Percentiles rank a stretch among this genome's conserved stretches.
These are phyloP conservation scores for Pseudogymnoascus sp. DNA, from an alignment of 2,329 filamentous ascomycete species.

Conservation along the genomic window DNA sequence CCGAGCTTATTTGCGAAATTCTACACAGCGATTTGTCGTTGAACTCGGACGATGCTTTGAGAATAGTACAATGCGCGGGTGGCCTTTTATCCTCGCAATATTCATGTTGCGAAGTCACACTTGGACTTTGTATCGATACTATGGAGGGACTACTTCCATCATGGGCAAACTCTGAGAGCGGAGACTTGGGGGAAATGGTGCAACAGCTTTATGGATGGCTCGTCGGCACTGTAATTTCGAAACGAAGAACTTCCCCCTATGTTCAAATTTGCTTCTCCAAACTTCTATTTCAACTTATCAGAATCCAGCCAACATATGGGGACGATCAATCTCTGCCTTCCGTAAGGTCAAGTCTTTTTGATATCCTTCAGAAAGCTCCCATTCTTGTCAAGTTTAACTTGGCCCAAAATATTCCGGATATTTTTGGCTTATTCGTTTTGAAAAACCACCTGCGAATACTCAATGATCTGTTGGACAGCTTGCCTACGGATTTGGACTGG, in stretches of 20 bases:
- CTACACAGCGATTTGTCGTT: slow-evolving; percentile 49
- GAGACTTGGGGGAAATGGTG: slow-evolving; percentile 57
- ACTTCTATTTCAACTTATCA: slow-evolving; percentile 65
- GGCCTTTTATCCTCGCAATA: slow-evolving; percentile 50
- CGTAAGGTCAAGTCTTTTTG: slow-evolving; percentile 65
- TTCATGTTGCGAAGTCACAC: slow-evolving; percentile 67
- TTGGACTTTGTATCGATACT: slow-evolving; percentile 60
- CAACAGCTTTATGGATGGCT: slow-evolving; percentile 76
- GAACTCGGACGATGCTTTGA: slow-evolving; percentile 39
- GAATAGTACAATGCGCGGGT: slow-evolving; percentile 46
- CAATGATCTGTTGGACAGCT: slow-evolving; percentile 69
- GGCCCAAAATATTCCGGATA: slow-evolving; percentile 58
- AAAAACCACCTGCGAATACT: slow-evolving; percentile 79
- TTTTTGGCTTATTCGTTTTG: slow-evolving; percentile 80
- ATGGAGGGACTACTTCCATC: slow-evolving; percentile 44
- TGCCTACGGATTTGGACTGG: slow-evolving; percentile 67
- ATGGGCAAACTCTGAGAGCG: slow-evolving; percentile 30
- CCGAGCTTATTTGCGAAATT: slow-evolving; percentile 44
- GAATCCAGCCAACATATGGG: slow-evolving; percentile 60
- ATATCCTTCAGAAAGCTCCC: slow-evolving; percentile 59
- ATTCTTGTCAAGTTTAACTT: slow-evolving; percentile 72
- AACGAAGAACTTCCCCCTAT: slow-evolving; percentile 61
- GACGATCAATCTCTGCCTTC: slow-evolving; percentile 32
- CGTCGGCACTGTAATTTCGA: slow-evolving; percentile 58
- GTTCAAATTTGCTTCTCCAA: slow-evolving; percentile 61